A percentile compares a stretch with the other conserved stretches of the same genome.
These are phyloP conservation scores for Rhododendron mucronatum DNA, from an alignment of 148 eudicot genomes.

Conservation along the genomic window DNA sequence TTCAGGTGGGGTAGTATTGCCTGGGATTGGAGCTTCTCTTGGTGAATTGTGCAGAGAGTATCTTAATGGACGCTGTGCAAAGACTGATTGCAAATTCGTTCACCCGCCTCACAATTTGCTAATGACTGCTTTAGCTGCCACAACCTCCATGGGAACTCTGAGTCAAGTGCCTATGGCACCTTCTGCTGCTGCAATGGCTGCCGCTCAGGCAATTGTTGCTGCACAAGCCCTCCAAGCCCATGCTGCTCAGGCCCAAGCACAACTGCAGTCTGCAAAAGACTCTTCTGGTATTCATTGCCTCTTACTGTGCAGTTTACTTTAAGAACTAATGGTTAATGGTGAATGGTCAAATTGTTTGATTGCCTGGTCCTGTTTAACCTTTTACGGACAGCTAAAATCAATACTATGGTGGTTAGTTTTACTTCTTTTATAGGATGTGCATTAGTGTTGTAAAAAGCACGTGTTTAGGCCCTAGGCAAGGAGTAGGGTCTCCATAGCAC, in stretches of 20 bases:
- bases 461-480: background rate
- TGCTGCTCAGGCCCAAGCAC: conserved; percentile 63
- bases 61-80: conserved; percentile 76
- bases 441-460: background rate
- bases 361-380: background rate
- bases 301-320: background rate
- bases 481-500: background rate
- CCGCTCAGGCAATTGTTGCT: conserved; percentile 98
- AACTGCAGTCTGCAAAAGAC: conserved; percentile 55
- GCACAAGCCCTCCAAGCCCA: conserved; percentile 98
- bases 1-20: conserved; percentile 85
- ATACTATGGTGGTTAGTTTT: background rate
- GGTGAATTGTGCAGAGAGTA: conserved; percentile 92
- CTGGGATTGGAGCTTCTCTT: conserved; percentile 87
- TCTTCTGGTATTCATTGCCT: conserved; percentile 38
- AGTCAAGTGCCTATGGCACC: conserved; percentile 98
- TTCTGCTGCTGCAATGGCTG: conserved; percentile 99
- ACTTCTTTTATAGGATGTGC: background rate
- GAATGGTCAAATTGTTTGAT: background rate
- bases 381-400: background rate
- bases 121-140: conserved; percentile 78
- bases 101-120: conserved; percentile 91
- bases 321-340: background rate
- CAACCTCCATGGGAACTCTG: conserved; percentile 75
- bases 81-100: conserved; percentile 71